Base-by-base conservation (phyloP, 371 early-diverging fungal genomes). In the Polyrhizophydium stewartii region DNA sequence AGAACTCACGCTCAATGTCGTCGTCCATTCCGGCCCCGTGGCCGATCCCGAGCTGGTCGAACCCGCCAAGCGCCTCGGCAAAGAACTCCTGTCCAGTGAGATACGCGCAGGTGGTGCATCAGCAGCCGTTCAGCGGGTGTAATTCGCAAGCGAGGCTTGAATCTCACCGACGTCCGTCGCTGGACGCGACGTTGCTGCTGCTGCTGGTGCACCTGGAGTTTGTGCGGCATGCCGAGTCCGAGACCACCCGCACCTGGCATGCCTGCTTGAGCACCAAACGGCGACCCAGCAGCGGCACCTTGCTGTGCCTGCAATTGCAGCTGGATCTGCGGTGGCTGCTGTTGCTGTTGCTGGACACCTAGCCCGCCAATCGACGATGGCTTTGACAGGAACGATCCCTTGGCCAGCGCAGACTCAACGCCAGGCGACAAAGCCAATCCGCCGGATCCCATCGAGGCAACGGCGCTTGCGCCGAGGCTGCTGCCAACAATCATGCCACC, bases 1-100 rank as follows among this genome's bases (percentile, higher is more conserved):
- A 43, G n/a, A 17, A 43, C 43, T 43, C n/a, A 43, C 43, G 43
- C 16, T 43, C 43, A 17, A 43, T 17, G n/a, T 43, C 43, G 43
- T 43, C 43, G n/a, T 43, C 43, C n/a, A 43, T 17, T 43, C 16
- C 43, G 43, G 17, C n/a, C 17, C 43, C 43, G 16, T 43, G 43
- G 43, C n/a, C n/a, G 43, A 49, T 53, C 21, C 56, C 40, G 55
- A 64, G 37, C 28, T 64, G 59, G 31, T 64, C 64, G 30, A 64
- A 64, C 5, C 37, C 47, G 21, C 64, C 73, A 24, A 80, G 49
- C 10, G 77, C 69, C 47, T 80, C 80, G 2, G 77, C 65, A 55
- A 80, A 80, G 49, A 78, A 80, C 52, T 77, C 80, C 74, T 72
- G 43, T 21, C 17, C 19, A n/a, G n/a, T n/a, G n/a, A n/a, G n/a